These are phyloP conservation scores for Xerocomus amazonicus DNA, from an alignment of 1,284 basidiomycete genomes.

Conservation along the genomic window DNA sequence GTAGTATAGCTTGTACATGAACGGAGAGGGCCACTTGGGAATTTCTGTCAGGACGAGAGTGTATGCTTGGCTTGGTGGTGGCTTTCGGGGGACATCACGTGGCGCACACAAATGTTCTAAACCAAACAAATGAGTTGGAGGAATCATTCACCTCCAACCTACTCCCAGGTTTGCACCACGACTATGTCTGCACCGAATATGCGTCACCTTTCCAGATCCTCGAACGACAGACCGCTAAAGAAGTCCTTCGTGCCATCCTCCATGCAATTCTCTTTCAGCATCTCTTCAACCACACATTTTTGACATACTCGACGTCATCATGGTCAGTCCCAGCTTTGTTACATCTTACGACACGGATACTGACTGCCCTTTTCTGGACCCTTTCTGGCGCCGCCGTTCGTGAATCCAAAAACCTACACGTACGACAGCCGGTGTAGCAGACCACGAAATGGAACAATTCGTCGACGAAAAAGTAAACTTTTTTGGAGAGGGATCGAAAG, in stretches of 20 bases:
- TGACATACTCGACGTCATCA: too few relatives aligned
- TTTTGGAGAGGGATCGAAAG: constrained; percentile 74
- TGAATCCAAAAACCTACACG: too few relatives aligned
- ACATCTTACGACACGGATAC: too few relatives aligned
- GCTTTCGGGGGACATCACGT: neutral
- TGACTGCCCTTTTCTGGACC: too few relatives aligned
- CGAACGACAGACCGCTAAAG: constrained; percentile 61
- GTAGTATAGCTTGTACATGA: neutral
- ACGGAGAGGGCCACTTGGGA: neutral
- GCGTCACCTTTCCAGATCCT: constrained; percentile 29
- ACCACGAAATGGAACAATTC: constrained; percentile 61
- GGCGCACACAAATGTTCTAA: constrained; percentile 2
- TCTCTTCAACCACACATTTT: constrained; percentile 29
- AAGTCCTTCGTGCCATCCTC: constrained; percentile 6
- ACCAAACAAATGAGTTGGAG: constrained; percentile 7
- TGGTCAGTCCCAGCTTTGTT: too few relatives aligned
- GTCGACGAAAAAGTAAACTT: constrained; percentile 70
- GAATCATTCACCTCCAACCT: neutral
- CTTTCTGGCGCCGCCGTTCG: too few relatives aligned
- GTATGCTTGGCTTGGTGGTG: neutral
- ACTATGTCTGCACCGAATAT: constrained; percentile 6
- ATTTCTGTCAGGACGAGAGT: neutral
- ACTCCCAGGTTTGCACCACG: neutral
- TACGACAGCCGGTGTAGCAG: constrained; percentile 75
- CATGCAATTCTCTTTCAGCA: too few relatives aligned